Conservation (phyloP, 768 basidiomycete genomes). For the Tylopilus balloui region DNA sequence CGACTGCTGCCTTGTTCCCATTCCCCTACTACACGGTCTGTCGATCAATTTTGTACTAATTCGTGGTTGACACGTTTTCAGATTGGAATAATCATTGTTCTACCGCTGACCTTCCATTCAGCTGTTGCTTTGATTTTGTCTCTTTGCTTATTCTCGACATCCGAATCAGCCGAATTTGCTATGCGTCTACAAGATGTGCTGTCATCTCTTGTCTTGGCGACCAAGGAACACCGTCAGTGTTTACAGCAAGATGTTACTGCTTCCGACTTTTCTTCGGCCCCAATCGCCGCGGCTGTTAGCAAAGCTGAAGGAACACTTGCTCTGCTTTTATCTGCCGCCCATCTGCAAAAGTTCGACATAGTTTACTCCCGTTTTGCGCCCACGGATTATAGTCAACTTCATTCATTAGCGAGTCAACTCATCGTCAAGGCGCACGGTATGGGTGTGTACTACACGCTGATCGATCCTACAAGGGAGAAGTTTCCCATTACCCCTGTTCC, state of each 20-base stretch:
- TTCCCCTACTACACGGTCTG: constrained; percentile 56
- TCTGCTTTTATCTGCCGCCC: constrained; percentile 47
- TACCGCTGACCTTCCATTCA: constrained; percentile 59
- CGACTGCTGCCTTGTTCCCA: constrained; percentile 57
- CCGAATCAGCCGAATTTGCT: constrained; percentile 58
- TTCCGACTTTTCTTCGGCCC: constrained; percentile 28
- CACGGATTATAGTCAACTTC: constrained; percentile 48
- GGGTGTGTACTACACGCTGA: constrained; percentile 55
- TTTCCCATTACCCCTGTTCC: constrained; percentile 49
- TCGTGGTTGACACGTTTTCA: constrained; percentile 18
- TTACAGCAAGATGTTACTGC: constrained; percentile 41
- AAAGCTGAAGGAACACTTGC: constrained; percentile 47
- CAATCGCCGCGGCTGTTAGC: constrained; percentile 31
- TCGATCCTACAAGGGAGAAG: constrained; percentile 56
- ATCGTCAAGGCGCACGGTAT: constrained; percentile 60
- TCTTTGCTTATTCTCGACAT: constrained; percentile 56
- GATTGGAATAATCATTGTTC: constrained; percentile 47
- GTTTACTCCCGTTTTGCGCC: constrained; percentile 59
- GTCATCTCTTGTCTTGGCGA: constrained; percentile 41
- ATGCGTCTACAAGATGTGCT: constrained; percentile 45
- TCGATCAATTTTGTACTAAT: background rate
- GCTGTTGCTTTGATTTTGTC: constrained; percentile 50
- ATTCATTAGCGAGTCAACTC: constrained; percentile 45
- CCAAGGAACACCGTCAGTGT: constrained; percentile 44
- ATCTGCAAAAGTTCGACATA: constrained; percentile 56